Evolutionary conservation across 2,329 filamentous ascomycete species (phyloP).

Genomic region (Penicillium freii): DNA sequence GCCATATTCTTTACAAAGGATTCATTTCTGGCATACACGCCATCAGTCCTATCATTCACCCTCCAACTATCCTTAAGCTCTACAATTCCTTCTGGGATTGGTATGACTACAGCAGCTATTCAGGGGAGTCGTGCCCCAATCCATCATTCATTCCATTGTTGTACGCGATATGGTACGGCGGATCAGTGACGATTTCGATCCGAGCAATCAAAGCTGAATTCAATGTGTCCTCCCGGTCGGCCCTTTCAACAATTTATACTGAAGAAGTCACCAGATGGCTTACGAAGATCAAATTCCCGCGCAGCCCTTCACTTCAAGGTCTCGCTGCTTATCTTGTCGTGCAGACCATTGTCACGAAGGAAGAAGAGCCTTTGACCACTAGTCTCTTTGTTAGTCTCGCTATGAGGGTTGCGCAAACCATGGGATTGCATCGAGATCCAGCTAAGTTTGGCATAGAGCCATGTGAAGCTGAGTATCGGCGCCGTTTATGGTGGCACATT

Average conservation of each 20-base stretch:
- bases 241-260: conserved; percentile 40
- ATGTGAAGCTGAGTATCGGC: conserved; percentile 46
- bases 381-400: conserved; percentile 50
- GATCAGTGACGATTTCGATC: conserved; percentile 46
- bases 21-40: conserved; percentile 50
- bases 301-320: conserved; percentile 46
- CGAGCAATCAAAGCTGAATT: conserved; percentile 44
- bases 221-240: conserved; percentile 34
- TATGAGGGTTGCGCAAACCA: conserved; percentile 49
- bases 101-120: conserved; percentile 42
- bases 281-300: conserved; percentile 45
- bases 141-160: conserved; percentile 46
- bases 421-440: conserved; percentile 51
- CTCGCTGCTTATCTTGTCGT: conserved; percentile 49
- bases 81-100: conserved; percentile 49
- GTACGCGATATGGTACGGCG: conserved; percentile 51
- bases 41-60: conserved; percentile 46
- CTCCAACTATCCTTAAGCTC: conserved; percentile 42
- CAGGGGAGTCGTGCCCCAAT: conserved; percentile 38
- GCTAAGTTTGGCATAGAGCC: conserved; percentile 47
- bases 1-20: conserved; percentile 47
- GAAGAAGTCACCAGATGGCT: conserved; percentile 47
- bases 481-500: conserved; percentile 51
- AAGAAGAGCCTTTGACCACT: conserved; percentile 50
- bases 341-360: conserved; percentile 48